Evolutionary conservation across 2,329 filamentous ascomycete species (phyloP), one percentile per base, ranked within the genome.

Genomic region (Pyrenochaeta sp.): DNA sequence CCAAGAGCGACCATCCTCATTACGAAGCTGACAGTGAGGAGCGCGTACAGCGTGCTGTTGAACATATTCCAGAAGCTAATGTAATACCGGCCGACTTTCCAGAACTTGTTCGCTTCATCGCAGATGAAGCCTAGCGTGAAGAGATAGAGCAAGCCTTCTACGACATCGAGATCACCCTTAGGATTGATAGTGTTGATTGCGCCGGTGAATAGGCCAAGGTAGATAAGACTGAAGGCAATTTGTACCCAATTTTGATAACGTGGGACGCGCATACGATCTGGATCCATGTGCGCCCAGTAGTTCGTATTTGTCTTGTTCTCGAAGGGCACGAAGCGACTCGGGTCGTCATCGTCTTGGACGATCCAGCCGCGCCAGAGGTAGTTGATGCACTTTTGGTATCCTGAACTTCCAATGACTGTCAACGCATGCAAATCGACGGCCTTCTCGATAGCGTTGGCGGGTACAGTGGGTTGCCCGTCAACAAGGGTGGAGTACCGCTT

Each of bases 31-130:
- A 90, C 85, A 0, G 87, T 85, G 30, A 99, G 81, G 1, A 98
- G 81, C 0, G 84, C 77, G 75, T 99, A 99, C 0, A 99, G 82
- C 0, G 89, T 83, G 21, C 85, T 84, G 75, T 99, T 99, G 81
- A 99, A 97, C 20, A 90, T 90, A 68, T 97, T 97, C 95, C 95
- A 98, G 75, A 99, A 99, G 17, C 91, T 89, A 49, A 99, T 83
- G 69, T 98, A 98, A 67, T 90, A 90, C 57, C 90, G 86, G 9
- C 95, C 95, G 12, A 97, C 90, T 74, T 99, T 99, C 86, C 91
- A 97, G 64, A 97, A 85, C 75, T 99, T 99, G 71, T 87, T 80
- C 0, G 88, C 63, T 72, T 98, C 95, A 71, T 99, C 94, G 66
- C 88, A 92, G 29, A 97, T 84, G 75, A 96, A 99, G 18, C 92